Percentiles rank a stretch among this genome's conserved stretches.
phyloP scores from a whole-genome alignment of 805 yeast species.

The Suhomyces faveliae region DNA sequence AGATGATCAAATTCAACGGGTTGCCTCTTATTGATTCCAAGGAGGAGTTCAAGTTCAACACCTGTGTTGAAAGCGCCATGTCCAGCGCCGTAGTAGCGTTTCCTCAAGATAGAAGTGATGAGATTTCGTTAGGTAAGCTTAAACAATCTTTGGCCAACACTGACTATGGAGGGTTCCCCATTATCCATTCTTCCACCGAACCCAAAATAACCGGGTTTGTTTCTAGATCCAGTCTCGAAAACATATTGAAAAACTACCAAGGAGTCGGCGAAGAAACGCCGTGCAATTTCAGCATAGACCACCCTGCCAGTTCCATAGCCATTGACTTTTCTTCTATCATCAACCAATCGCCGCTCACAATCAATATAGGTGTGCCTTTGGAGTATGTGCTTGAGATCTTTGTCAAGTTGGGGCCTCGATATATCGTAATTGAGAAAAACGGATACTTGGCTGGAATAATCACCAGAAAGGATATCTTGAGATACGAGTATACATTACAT shows the following conservation, averaged over 20 bases:
- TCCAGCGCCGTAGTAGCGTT: conserved; percentile 38
- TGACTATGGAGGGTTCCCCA: conserved; percentile 51
- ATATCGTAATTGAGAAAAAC: conserved; percentile 60
- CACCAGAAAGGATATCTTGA: conserved; percentile 78
- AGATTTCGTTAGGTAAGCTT: conserved; percentile 32
- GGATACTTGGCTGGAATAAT: conserved; percentile 72
- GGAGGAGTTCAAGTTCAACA: conserved; percentile 57
- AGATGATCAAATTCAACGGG: conserved; percentile 86
- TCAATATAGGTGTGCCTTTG: conserved; percentile 52
- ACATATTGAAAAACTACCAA: conserved; percentile 21
- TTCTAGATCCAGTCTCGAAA: conserved; percentile 40
- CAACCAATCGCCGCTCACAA: conserved; percentile 61
- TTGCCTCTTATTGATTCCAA: conserved; percentile 76
- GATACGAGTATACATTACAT: conserved; percentile 51
- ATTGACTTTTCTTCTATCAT: conserved; percentile 32
- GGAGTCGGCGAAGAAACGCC: conserved; percentile 14
- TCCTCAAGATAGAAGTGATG: conserved; percentile 29
- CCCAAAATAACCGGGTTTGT: conserved; percentile 48
- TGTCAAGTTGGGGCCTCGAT: conserved; percentile 75
- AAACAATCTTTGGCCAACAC: conserved; percentile 33
- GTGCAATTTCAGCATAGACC: conserved; percentile 17
- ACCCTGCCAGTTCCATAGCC: conserved; percentile 5
- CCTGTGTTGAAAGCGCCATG: conserved; percentile 62
- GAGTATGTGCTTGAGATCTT: conserved; percentile 68
- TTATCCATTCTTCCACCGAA: conserved; percentile 39